Percentiles rank a stretch among this genome's conserved stretches.
Evolutionary conservation across 176 grass and related monocot genomes (phyloP).

Genomic region (Pharus latifolius): DNA sequence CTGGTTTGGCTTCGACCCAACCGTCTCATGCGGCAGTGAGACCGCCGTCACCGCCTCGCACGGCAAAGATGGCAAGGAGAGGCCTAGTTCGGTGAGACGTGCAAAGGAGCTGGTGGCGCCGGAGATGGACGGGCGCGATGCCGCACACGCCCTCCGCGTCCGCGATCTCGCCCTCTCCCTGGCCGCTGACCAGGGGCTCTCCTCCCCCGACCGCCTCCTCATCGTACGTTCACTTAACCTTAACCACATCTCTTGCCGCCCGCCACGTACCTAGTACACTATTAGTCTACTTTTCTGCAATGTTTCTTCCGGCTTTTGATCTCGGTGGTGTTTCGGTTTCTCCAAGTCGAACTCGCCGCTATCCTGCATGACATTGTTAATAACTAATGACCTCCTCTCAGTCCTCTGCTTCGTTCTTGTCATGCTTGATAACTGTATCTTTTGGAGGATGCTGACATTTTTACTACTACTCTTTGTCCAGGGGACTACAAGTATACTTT

Average conservation of each 20-base stretch:
- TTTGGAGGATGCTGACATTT: background rate
- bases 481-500: constrained; percentile 91
- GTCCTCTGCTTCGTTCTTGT: background rate
- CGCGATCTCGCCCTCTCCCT: constrained; percentile 90
- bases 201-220: constrained; percentile 40
- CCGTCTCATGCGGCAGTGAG: too few species aligned
- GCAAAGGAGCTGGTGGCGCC: constrained; percentile 68
- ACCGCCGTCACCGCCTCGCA: too few species aligned
- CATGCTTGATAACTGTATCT: too few species aligned
- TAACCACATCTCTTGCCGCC: background rate
- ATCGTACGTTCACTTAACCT: constrained; percentile 37
- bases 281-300: too few species aligned
- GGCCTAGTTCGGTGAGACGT: constrained; percentile 27
- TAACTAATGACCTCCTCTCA: too few species aligned
- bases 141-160: constrained; percentile 76
- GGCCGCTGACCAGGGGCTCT: constrained; percentile 51
- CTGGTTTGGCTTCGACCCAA: too few species aligned
- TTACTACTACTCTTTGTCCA: constrained; percentile 5
- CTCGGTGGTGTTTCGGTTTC: background rate
- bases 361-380: constrained; percentile 89
- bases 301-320: background rate
- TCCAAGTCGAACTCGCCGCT: constrained; percentile 75
- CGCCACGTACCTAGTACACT: background rate
- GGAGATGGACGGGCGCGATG: constrained; percentile 67
- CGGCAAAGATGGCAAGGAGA: too few species aligned